Base-by-base conservation (phyloP, 2,329 filamentous ascomycete genomes). In the Fusarium equiseti region DNA sequence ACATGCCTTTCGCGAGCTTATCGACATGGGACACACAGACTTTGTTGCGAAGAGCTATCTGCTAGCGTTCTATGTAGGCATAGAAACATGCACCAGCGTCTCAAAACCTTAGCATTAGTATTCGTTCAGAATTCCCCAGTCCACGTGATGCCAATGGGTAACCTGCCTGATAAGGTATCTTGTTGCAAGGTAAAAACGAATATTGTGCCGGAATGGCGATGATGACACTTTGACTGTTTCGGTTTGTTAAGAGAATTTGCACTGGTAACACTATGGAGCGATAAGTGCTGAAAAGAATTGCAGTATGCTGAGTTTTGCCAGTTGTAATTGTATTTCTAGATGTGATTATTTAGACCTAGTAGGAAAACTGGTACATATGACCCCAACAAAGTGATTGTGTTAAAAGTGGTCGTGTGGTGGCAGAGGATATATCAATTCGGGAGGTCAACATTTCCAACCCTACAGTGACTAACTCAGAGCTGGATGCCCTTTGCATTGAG, bases 91-190 rank as follows among this genome's bases (percentile, higher is more conserved):
- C 35, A 38, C 10, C 18, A 6, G 18, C 18, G 35, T 38, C 18
- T 6, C 8, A 3, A 18, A 38, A n/a, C 18, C 18, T 7, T 11
- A n/a, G 35, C 9, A 38, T 38, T n/a, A n/a, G 18, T 31, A 31
- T 31, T 31, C 10, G 0, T 31, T 7, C 16, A 11, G 16, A 7
- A n/a, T 38, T 38, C 18, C 4, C 10, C 9, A n/a, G 35, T 38
- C 5, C 10, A 38, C 9, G 9, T 6, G 0, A n/a, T 10, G 5
- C 3, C 9, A 11, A 11, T 38, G 1, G 9, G 10, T n/a, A 6
- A 10, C n/a, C 0, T n/a, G 10, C 3, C 10, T 7, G 2, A 27
- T 11, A 11, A 18, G 9, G 3, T 1, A 4, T 6, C 9, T n/a
- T 38, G 5, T 7, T 7, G 18, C 10, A 1, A 38, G 0, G 18